phyloP scores from a whole-genome alignment of 1,284 basidiomycete genomes.

The Trametes sp. region DNA sequence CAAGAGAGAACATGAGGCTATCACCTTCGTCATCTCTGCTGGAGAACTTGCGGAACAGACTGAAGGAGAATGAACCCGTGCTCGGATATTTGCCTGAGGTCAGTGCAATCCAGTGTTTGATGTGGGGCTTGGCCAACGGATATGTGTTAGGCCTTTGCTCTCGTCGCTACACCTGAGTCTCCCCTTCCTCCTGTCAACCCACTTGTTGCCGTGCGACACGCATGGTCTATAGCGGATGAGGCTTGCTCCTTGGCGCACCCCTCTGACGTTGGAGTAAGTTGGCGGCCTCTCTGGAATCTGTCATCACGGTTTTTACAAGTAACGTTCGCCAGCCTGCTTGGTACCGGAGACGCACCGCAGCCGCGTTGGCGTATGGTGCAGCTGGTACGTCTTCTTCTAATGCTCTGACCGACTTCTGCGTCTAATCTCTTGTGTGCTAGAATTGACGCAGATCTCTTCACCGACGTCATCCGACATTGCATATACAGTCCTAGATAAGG shows the following conservation, averaged over 20 bases:
- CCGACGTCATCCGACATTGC: slow-evolving; percentile 58
- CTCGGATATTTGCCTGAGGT: slow-evolving; percentile 72
- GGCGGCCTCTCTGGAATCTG: neutral
- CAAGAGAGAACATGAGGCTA: slow-evolving; percentile 58
- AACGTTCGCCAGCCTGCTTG: slow-evolving; percentile 62
- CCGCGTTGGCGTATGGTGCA: slow-evolving; percentile 70
- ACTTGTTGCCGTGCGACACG: slow-evolving; percentile 64
- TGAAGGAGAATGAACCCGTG: slow-evolving; percentile 71
- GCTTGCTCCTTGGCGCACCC: slow-evolving; percentile 67
- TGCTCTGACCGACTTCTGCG: neutral
- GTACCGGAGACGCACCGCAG: slow-evolving; percentile 68
- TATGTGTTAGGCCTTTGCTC: slow-evolving; percentile 62
- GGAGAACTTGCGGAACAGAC: slow-evolving; percentile 58
- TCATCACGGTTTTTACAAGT: neutral
- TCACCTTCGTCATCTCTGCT: slow-evolving; percentile 41
- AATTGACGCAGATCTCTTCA: slow-evolving; percentile 78
- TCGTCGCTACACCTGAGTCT: slow-evolving; percentile 58
- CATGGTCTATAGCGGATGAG: slow-evolving; percentile 66
- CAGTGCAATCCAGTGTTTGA: slow-evolving; percentile 22
- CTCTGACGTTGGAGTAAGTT: slow-evolving; percentile 58
- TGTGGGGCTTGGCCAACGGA: too few relatives aligned
- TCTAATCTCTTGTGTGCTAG: slow-evolving; percentile 44
- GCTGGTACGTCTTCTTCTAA: slow-evolving; percentile 51
- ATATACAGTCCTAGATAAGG: slow-evolving; percentile 65
- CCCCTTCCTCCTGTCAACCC: slow-evolving; percentile 63